Conservation (phyloP, 2,329 filamentous ascomycete species). For the Pseudocercospora ulei region DNA sequence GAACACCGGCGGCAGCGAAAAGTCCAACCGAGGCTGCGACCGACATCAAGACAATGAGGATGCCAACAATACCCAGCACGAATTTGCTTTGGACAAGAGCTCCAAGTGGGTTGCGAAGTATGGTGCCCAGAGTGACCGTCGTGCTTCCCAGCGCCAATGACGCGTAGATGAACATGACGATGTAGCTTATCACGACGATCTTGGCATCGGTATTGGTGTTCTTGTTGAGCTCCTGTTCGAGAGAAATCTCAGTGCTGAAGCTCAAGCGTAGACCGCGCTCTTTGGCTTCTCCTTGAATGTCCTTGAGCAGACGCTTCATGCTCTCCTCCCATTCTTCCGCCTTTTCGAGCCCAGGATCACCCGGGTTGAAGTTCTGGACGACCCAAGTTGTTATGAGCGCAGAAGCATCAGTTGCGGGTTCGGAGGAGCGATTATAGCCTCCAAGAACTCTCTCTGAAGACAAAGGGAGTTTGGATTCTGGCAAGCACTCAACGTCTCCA, state of each 20-base stretch:
- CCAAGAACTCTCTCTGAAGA: slow-evolving; percentile 79
- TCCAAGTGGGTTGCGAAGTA: slow-evolving; percentile 72
- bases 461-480: slow-evolving; percentile 79
- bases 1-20: slow-evolving; percentile 83
- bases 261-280: slow-evolving; percentile 74
- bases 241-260: slow-evolving; percentile 88
- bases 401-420: slow-evolving; percentile 56
- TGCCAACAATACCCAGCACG: slow-evolving; percentile 84
- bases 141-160: slow-evolving; percentile 86
- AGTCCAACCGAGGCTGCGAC: slow-evolving; percentile 90
- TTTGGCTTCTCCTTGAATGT: slow-evolving; percentile 69
- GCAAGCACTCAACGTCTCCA: slow-evolving; percentile 52
- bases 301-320: slow-evolving; percentile 61
- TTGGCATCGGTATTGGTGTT: slow-evolving; percentile 97
- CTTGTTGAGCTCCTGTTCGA: slow-evolving; percentile 94
- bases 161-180: slow-evolving; percentile 98
- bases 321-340: slow-evolving; percentile 86
- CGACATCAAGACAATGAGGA: slow-evolving; percentile 93
- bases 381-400: slow-evolving; percentile 93
- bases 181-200: slow-evolving; percentile 90
- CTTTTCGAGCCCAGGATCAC: slow-evolving; percentile 56
- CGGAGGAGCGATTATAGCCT: slow-evolving; percentile 55
- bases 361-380: slow-evolving; percentile 73
- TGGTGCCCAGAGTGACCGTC: slow-evolving; percentile 63
- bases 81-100: slow-evolving; percentile 94